Evolutionary conservation across 257 asterid species (phyloP).

Genomic region (Solanum tarijense): DNA sequence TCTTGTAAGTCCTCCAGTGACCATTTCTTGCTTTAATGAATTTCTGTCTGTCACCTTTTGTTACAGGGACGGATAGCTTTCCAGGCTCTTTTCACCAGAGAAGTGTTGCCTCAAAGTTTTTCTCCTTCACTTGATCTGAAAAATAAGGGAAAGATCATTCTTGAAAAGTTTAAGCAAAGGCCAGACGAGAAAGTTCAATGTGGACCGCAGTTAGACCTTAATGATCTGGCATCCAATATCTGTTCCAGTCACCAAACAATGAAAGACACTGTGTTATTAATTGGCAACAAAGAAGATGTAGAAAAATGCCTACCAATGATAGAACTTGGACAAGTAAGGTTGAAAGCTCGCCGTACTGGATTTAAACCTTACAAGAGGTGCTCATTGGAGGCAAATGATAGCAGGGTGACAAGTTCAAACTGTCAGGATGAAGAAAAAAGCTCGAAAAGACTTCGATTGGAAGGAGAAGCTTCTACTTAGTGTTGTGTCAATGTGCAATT

Average conservation of each 20-base stretch:
- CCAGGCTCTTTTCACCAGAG: constrained; percentile 78
- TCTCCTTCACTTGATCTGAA: constrained; percentile 45
- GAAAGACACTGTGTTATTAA: constrained; percentile 9
- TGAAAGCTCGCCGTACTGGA: constrained; percentile 53
- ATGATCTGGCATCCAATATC: constrained; percentile 15
- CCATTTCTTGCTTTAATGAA: neutral
- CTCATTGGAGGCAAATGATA: constrained; percentile 71
- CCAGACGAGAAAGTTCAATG: constrained; percentile 12
- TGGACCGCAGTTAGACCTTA: constrained; percentile 31
- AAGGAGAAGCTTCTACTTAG: constrained; percentile 50
- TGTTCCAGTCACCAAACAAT: constrained; percentile 17
- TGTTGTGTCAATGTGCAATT: constrained; percentile 1
- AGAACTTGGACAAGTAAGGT: constrained; percentile 44
- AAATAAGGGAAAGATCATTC: constrained; percentile 20
- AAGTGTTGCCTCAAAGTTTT: constrained; percentile 86
- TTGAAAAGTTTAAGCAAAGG: constrained; percentile 14
- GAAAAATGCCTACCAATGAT: constrained; percentile 27
- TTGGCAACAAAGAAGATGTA: constrained; percentile 23
- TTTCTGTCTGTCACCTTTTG: neutral
- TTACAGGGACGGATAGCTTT: constrained; percentile 88
- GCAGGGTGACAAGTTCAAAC: constrained; percentile 23
- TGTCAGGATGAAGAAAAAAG: constrained; percentile 55
- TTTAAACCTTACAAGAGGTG: constrained; percentile 97
- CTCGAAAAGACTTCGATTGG: constrained; percentile 75
- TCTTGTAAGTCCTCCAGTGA: neutral